Conservation (phyloP, 169 alveolate species). For the Cryptosporidium andersoni region DNA sequence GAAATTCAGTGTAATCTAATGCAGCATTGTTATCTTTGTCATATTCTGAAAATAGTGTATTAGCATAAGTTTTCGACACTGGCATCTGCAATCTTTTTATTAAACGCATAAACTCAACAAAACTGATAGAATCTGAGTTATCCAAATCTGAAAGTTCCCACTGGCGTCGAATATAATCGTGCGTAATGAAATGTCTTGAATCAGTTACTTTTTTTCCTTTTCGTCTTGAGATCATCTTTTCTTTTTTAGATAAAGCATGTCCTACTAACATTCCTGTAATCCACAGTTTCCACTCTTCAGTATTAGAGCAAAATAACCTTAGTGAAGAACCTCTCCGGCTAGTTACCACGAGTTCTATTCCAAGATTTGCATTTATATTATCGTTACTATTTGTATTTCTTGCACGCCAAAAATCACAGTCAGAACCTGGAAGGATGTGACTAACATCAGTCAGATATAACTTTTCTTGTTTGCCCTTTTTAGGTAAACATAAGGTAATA, state of each 20-base stretch:
- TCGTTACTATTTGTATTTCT: not conserved
- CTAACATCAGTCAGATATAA: conserved; percentile 62
- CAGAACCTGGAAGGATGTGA: conserved; percentile 70
- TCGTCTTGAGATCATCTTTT: conserved; percentile 11
- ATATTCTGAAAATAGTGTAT: conserved; percentile 52
- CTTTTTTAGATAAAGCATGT: conserved; percentile 69
- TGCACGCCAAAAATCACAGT: conserved; percentile 72
- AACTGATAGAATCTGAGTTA: conserved; percentile 57
- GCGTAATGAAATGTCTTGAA: conserved; percentile 54
- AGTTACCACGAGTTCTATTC: conserved; percentile 58
- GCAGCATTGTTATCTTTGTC: conserved; percentile 57
- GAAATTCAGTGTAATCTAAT: conserved; percentile 46
- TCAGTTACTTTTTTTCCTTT: conserved; percentile 45
- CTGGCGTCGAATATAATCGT: conserved; percentile 70
- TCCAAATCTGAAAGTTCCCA: conserved; percentile 73
- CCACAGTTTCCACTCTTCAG: conserved; percentile 71
- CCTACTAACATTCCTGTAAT: conserved; percentile 62
- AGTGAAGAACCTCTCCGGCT: conserved; percentile 26
- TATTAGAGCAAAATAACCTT: conserved; percentile 53
- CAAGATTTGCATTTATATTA: conserved; percentile 13
- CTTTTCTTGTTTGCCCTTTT: conserved; percentile 2
- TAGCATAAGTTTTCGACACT: conserved; percentile 58
- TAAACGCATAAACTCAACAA: conserved; percentile 56
- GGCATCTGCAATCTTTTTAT: conserved; percentile 64
- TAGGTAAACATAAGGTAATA: conserved; percentile 1